Conservation (phyloP, 768 basidiomycete species). For the Royoungia palumana region DNA sequence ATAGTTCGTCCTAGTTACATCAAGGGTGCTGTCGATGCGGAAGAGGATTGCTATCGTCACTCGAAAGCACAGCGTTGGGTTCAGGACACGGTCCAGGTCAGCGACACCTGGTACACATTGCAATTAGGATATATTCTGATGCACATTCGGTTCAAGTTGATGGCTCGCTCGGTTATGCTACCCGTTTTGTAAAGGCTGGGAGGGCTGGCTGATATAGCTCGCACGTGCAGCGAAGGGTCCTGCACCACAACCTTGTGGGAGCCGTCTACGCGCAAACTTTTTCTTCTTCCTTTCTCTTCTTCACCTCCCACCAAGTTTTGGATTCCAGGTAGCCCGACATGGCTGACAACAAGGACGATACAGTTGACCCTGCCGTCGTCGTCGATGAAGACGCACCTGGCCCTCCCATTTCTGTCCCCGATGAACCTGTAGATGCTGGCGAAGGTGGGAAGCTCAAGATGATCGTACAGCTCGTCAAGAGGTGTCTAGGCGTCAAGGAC, state of each 20-base stretch:
- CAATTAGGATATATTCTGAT: too few species aligned
- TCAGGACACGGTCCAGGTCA: too few species aligned
- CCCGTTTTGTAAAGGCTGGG: constrained; percentile 15
- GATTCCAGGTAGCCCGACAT: constrained; percentile 8
- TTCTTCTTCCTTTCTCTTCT: not conserved
- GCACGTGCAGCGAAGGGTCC: constrained; percentile 22
- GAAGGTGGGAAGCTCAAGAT: constrained; percentile 94
- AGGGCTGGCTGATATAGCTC: constrained; percentile 1
- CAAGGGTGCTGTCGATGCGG: too few species aligned
- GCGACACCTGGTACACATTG: too few species aligned
- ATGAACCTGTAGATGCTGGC: constrained; percentile 65
- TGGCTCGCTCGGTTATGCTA: not conserved
- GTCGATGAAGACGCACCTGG: constrained; percentile 51
- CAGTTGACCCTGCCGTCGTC: constrained; percentile 3
- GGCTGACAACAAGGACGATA: constrained; percentile 17
- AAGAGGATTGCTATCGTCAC: not conserved
- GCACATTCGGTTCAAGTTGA: too few species aligned
- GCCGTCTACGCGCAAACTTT: not conserved
- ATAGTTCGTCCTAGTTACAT: too few species aligned
- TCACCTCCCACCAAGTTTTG: not conserved
- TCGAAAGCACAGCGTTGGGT: not conserved
- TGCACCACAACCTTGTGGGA: constrained; percentile 14
- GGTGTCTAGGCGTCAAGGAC: constrained; percentile 90
- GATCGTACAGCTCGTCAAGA: constrained; percentile 88
- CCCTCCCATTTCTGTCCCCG: constrained; percentile 65